Conservation (phyloP, 139 green algal genomes). For the Volvox africanus region DNA sequence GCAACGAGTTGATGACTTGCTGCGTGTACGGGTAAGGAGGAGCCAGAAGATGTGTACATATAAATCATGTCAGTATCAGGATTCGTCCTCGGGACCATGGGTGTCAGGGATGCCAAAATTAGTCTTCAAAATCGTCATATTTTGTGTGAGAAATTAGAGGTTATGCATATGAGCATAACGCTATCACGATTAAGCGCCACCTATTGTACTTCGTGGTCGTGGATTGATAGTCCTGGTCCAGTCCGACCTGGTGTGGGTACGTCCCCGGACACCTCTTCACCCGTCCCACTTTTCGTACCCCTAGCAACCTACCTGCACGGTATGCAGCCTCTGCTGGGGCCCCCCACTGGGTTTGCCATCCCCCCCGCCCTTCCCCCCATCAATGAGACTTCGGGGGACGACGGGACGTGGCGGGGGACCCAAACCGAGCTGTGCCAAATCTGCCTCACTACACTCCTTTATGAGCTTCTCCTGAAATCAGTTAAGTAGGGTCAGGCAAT, state of each 20-base stretch:
- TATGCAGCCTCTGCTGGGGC: conserved; percentile 44
- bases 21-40: conserved; percentile 26
- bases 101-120: too few relatives aligned
- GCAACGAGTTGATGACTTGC: conserved; percentile 63
- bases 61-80: too few relatives aligned
- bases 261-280: background rate
- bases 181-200: too few relatives aligned
- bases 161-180: too few relatives aligned
- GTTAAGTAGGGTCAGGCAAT: too few relatives aligned
- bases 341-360: background rate
- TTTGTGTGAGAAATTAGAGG: too few relatives aligned
- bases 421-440: conserved; percentile 62
- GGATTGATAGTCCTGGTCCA: background rate
- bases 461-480: conserved; percentile 48
- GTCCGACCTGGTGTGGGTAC: background rate
- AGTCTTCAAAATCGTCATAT: too few relatives aligned
- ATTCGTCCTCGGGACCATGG: too few relatives aligned
- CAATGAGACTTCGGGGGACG: conserved; percentile 13
- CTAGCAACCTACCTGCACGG: conserved; percentile 49
- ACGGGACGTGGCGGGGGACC: conserved; percentile 53
- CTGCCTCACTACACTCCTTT: conserved; percentile 51
- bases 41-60: too few relatives aligned
- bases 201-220: too few relatives aligned
- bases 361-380: background rate
- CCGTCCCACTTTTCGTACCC: background rate